Percentiles rank a stretch among this genome's conserved stretches.
These are phyloP conservation scores for Anisodus tanguticus DNA, from an alignment of 257 asterid genomes.

Conservation along the genomic window DNA sequence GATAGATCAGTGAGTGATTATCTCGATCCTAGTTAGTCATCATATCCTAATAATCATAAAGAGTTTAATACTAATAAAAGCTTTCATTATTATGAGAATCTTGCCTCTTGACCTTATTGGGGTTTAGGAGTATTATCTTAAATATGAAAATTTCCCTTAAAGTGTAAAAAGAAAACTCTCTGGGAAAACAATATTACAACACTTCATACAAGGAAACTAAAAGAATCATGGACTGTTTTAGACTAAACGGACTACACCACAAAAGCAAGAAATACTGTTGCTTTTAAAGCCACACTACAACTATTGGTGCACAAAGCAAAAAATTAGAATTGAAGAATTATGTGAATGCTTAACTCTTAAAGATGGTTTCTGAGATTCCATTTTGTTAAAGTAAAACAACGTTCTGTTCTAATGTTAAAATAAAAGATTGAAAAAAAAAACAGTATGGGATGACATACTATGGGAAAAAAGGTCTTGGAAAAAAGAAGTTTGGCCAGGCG, in stretches of 20 bases:
- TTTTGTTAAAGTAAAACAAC: neutral
- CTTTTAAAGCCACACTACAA: neutral
- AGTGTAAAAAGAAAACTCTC: neutral
- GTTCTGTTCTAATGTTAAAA: neutral
- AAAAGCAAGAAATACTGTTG: conserved; percentile 11
- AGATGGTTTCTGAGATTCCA: conserved; percentile 17
- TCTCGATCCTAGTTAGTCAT: neutral
- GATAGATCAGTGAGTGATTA: neutral
- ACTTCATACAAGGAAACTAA: neutral
- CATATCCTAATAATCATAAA: neutral
- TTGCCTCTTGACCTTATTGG: neutral
- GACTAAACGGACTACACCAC: neutral
- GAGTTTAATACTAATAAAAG: neutral
- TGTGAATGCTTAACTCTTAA: neutral
- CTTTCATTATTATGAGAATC: neutral
- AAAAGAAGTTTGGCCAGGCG: neutral
- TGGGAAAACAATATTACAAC: neutral
- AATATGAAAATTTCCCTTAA: neutral
- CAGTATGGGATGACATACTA: neutral
- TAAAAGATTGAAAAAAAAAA: neutral
- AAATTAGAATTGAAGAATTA: neutral
- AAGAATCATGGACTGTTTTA: neutral
- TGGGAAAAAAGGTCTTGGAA: neutral
- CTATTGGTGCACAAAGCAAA: neutral
- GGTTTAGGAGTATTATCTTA: neutral